Base-by-base conservation (phyloP, 2,329 filamentous ascomycete species). In the Claviceps lovelessii region DNA sequence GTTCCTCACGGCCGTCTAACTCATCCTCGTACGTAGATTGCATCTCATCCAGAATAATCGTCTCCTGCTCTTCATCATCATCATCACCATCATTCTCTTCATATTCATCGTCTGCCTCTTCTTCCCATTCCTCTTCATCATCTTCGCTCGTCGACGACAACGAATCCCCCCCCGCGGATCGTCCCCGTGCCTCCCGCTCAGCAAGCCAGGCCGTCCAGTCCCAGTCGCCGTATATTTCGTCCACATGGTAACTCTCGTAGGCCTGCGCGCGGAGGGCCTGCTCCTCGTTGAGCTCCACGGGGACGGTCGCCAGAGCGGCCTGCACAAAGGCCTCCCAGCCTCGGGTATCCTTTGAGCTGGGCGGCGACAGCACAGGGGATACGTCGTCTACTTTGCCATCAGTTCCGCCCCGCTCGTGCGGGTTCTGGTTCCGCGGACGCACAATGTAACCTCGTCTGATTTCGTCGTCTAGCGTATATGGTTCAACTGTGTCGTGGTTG, bases 391-490 rank as follows among this genome's bases (percentile, higher is more conserved):
- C 35, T 56, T 39, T 49, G 8, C n/a, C 42, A 9, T 11, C 42
- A 9, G 23, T 23, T 23, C 19, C 15, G 51, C 17, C 13, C 13
- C 56, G 56, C 6, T 54, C 51, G 48, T 56, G 59, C 15, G 35
- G 41, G 39, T 35, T 35, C 47, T 13, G 9, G 4, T 5, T 33
- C 47, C 29, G 17, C 17, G 15, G 47, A 23, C 59, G 61, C 29
- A 69, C 55, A 35, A 67, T 63, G 55, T 58, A 67, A 15, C 68
- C 69, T 19, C 68, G 63, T 37, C 59, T 58, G 31, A 69, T 66
- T 46, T 70, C 68, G 37, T 68, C 64, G 29, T 70, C 64, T 9
- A 66, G 65, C 23, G 57, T 49, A 46, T 63, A 62, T 11, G 51
- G 17, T 4, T 39, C 33, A n/a, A 9, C 3, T 23, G 3, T 23